Evolutionary conservation across 192 early-diverging fungal genomes (phyloP), one percentile per base, ranked within the genome.

Genomic region (Jimgerdemannia lactiflua): DNA sequence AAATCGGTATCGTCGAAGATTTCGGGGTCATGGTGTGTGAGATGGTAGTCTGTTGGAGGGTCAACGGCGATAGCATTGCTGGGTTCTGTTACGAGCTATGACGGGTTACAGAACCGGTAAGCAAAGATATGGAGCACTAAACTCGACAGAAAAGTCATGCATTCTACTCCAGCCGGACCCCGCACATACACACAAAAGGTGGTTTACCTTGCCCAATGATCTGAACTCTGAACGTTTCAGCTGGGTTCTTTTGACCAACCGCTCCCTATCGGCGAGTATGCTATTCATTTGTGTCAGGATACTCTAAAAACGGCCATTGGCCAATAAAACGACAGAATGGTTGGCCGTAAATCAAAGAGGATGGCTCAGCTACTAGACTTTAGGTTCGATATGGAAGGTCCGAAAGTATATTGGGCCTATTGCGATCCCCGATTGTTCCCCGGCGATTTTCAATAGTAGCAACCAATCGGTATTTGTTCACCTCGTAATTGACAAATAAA

Each of bases 1-100:
- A 95, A 99, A 81, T 99, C 97, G 1, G 90, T 88, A 76, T 99
- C 97, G 77, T 99, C 97, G 85, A 98, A 99, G 42, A 99, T 91
- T 70, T 98, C 94, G 10, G 82, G 74, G 71, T 97, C 95, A 72
- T 94, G 89, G 67, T 95, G 90, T 42, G 86, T 79, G 65, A 92
- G 78, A 77, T 90, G 87, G 20, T 82, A 82, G 73, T 92, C 82
- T 63, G 84, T 82, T 29, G 29, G 29, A 14, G 49, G 49, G 49
- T 6, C 49, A 14, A 59, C 49, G 8, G 20, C n/a, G 7, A 59
- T 69, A 19, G 78, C 69, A 10, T 71, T 66, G 3, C 67, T 69
- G 10, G 73, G 11, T 4, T 59, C 68, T 3, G 40, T 9, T n/a
- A 67, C 20, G 66, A 11, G 4, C 44, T 43, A 40, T 0, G 42